Evolutionary conservation across 371 early-diverging fungal species (phyloP).

Genomic region (Phascolomyces articulosus): DNA sequence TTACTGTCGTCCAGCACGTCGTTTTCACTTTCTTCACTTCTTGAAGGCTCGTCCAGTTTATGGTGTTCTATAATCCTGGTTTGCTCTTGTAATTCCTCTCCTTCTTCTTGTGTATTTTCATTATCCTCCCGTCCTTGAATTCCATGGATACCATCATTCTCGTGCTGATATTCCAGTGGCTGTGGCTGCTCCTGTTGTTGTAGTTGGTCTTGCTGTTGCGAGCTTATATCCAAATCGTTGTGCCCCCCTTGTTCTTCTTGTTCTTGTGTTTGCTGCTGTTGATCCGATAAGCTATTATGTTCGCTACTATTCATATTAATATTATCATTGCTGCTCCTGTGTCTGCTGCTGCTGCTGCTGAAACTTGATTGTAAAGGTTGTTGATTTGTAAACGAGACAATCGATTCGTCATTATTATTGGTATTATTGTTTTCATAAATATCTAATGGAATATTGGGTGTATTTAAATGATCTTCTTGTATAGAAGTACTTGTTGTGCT

Average conservation of each 20-base stretch:
- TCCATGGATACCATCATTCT: background rate
- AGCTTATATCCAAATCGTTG: background rate
- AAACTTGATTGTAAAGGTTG: background rate
- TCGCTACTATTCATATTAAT: background rate
- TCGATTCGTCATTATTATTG: background rate
- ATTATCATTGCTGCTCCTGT: background rate
- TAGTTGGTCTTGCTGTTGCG: background rate
- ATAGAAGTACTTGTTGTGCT: background rate
- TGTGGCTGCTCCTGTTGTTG: background rate
- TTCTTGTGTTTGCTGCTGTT: background rate
- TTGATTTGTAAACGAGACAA: background rate
- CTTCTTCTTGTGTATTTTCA: background rate
- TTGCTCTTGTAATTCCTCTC: conserved; percentile 3
- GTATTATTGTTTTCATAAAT: background rate
- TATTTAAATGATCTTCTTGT: background rate
- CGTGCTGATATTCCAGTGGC: background rate
- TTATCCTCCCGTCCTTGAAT: no score
- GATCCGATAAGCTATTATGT: background rate
- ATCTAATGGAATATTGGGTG: background rate
- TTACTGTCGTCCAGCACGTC: background rate
- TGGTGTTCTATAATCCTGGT: background rate
- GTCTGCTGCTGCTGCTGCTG: background rate
- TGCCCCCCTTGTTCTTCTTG: no score
- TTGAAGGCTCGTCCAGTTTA: background rate
- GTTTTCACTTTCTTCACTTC: background rate